Evolutionary conservation across 805 yeast species (phyloP), one percentile per base, ranked within the genome.

Genomic region (Zygosaccharomyces pseudorouxii): DNA sequence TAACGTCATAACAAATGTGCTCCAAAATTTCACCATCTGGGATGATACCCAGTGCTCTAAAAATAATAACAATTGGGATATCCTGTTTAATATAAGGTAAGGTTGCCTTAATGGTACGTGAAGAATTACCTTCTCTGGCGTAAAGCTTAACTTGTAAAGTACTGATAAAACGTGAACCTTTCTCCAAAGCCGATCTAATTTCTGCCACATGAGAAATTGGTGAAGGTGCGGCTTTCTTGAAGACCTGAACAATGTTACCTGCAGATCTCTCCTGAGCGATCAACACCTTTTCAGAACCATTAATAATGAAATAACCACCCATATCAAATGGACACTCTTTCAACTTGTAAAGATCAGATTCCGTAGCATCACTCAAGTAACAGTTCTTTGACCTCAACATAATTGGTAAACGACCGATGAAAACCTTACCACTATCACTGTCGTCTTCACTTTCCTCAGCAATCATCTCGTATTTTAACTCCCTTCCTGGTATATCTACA

Each of bases 321-420:
- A 93, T 95, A 77, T 93, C 99, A 71, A 88, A 93, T 28, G 99
- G 99, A 73, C 99, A 93, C 72, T 93, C 99, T 70, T 93, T 90
- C 65, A 93, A 79, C 60, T 89, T 95, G 71, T 90, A 93, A 62
- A 90, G 80, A 70, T 93, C 99, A 58, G 87, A 89, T 60, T 93
- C 98, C 7, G 88, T 82, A 57, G 93, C 78, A 52, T 87, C 96
- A 63, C 89, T 80, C 61, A 93, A 78, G 73, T 90, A 82, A 80
- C 99, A 93, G 65, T 89, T 93, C 74, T 89, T 92, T 48, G 98
- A 92, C 62, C 97, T 80, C 60, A 93, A 78, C 99, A 93, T 93
- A 69, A 93, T 89, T 45, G 99, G 99, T 52, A 93, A 96, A 68
- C 89, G 89, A 55, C 99, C 99, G 64, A 93, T 86, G 60, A 84